Evolutionary conservation across 257 asterid genomes (phyloP).

Genomic region (Eustoma russellianum): DNA sequence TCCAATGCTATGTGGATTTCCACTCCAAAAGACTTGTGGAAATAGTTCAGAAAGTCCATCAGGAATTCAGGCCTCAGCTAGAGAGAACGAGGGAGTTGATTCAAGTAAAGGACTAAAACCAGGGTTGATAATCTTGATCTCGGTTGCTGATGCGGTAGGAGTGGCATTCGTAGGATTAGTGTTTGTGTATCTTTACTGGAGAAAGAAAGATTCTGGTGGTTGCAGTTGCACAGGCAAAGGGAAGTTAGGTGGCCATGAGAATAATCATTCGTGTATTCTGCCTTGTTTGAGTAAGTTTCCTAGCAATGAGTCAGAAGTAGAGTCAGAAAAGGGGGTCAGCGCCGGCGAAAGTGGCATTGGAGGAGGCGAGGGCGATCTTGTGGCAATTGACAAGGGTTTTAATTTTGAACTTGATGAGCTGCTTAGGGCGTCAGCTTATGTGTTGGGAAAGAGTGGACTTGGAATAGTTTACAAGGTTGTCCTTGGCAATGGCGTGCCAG

Average conservation of each 20-base stretch:
- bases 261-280: constrained; percentile 30
- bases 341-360: constrained; percentile 49
- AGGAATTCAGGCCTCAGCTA: constrained; percentile 22
- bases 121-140: constrained; percentile 60
- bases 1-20: constrained; percentile 84
- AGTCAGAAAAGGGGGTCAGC: constrained; percentile 65
- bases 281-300: constrained; percentile 52
- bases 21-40: constrained; percentile 62
- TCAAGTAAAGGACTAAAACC: constrained; percentile 58
- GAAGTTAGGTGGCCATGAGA: constrained; percentile 69
- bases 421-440: constrained; percentile 95
- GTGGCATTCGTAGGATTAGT: constrained; percentile 73
- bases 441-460: constrained; percentile 87
- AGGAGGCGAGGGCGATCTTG: constrained; percentile 80
- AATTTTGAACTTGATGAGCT: constrained; percentile 81
- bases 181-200: constrained; percentile 77
- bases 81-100: constrained; percentile 14
- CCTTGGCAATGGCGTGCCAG: constrained; percentile 82
- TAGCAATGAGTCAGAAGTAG: constrained; percentile 55
- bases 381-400: constrained; percentile 90
- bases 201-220: constrained; percentile 68
- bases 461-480: constrained; percentile 97
- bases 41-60: constrained; percentile 31
- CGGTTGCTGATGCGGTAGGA: constrained; percentile 67
- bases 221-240: constrained; percentile 85